Evolutionary conservation across 305 asterid species (phyloP), one percentile per base, ranked within the genome.

Genomic region (Fraxinus platypoda): DNA sequence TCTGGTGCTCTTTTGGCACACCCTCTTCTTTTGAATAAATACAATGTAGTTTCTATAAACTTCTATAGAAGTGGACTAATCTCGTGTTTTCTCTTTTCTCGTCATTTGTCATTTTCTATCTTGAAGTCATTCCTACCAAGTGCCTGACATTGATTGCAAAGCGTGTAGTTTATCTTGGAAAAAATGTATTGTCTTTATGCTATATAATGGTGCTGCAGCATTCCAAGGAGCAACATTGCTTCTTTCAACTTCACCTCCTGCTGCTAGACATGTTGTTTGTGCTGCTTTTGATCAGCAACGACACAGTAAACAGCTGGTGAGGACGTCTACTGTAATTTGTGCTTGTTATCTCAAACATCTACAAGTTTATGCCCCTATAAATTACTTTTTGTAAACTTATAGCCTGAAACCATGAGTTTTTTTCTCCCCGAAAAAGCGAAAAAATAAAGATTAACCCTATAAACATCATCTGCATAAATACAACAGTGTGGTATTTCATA

Each of bases 231-330:
- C 98, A 83, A 86, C 89, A 8, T 35, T 85, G 35, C 83, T 95
- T 83, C 88, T 94, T 81, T 86, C 94, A 83, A 86, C 89, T 85
- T 87, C 93, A 76, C 92, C 93, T 81, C 89, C 93, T 73, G 84
- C 87, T 64, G 97, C 92, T 72, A 90, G 95, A 84, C 94, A 89
- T 87, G 94, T 95, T 70, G 91, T 90, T 82, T 78, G 88, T 88
- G 93, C 97, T 83, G 97, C 99, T 82, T 93, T 93, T 92, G 97
- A 88, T 80, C 91, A 84, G 26, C 99, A 93, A 82, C 96, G 88
- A 21, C 97, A 87, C 86, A 92, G 94, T 78, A 92, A 87, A 88
- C 98, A 91, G 90, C 90, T 92, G 94, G 99, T 94, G 85, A 93
- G 91, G 78, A 73, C 64, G 82, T 75, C 76, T 66, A 26, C 77